phyloP scores from a whole-genome alignment of 2,329 filamentous ascomycete species.

The Botryotinia calthae region DNA sequence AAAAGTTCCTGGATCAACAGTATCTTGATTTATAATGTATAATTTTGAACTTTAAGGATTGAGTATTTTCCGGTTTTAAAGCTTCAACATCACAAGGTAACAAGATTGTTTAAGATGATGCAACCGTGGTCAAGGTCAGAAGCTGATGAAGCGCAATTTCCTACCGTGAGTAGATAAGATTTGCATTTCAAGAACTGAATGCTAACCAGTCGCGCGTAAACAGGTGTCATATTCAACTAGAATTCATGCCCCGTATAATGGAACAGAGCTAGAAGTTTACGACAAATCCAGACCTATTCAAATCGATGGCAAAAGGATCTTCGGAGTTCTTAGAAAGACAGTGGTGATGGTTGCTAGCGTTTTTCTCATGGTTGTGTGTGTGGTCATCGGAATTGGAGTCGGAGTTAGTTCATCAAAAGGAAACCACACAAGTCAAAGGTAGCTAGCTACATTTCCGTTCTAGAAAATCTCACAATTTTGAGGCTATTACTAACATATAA shows the following conservation, averaged over 20 bases:
- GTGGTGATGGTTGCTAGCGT: background rate
- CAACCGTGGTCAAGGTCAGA: background rate
- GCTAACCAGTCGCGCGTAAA: background rate
- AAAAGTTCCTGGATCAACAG: background rate
- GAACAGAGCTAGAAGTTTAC: background rate
- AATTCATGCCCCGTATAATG: background rate
- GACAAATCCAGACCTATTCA: background rate
- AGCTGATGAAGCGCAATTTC: background rate
- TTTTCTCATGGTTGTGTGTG: background rate
- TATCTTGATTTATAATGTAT: background rate
- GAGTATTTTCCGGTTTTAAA: background rate
- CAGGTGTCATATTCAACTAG: background rate
- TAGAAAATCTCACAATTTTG: background rate
- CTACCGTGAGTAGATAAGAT: background rate
- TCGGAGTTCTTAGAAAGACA: background rate
- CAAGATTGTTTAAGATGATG: background rate
- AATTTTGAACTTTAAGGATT: background rate
- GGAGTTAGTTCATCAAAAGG: background rate
- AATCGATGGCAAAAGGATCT: background rate
- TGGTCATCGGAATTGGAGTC: background rate
- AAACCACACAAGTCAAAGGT: background rate
- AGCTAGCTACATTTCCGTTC: background rate
- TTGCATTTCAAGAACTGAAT: background rate
- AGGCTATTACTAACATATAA: background rate
- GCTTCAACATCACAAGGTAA: background rate